A percentile compares a stretch with the other conserved stretches of the same genome.
phyloP scores from a whole-genome alignment of 306 rosid species.

The Abrus precatorius region DNA sequence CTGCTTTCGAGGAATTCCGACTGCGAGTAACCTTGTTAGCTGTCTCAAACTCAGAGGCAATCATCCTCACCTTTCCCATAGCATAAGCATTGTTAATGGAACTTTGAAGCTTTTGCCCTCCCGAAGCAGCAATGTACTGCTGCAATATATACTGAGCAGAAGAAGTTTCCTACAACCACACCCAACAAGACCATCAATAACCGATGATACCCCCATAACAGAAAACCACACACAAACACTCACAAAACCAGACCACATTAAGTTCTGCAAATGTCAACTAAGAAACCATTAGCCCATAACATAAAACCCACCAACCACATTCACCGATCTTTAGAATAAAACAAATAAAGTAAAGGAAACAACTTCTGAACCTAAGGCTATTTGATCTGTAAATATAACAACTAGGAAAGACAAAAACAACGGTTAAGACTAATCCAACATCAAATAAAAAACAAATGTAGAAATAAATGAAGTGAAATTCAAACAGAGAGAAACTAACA shows the following conservation, averaged over 20 bases:
- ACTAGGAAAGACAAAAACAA: neutral
- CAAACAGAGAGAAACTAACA: conserved; percentile 58
- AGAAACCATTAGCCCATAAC: too few relatives aligned
- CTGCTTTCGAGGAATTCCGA: conserved; percentile 81
- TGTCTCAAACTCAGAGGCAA: conserved; percentile 95
- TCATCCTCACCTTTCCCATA: conserved; percentile 97
- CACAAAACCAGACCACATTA: too few relatives aligned
- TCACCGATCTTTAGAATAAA: conserved; percentile 12
- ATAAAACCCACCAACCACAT: neutral
- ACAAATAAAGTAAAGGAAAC: neutral
- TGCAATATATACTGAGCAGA: conserved; percentile 98
- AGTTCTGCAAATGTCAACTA: too few relatives aligned
- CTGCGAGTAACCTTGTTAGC: conserved; percentile 80
- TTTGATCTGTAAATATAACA: conserved; percentile 8
- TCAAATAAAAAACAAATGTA: neutral
- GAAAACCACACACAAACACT: too few relatives aligned
- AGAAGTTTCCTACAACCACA: conserved; percentile 80
- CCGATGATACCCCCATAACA: too few relatives aligned
- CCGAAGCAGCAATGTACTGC: conserved; percentile 95
- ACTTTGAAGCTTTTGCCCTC: conserved; percentile 92
- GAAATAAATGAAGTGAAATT: neutral
- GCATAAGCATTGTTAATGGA: conserved; percentile 89
- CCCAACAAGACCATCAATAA: neutral
- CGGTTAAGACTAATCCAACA: neutral
- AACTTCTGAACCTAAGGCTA: neutral